Conservation (phyloP, 2,329 filamentous ascomycete genomes). For the Penicillium palitans region DNA sequence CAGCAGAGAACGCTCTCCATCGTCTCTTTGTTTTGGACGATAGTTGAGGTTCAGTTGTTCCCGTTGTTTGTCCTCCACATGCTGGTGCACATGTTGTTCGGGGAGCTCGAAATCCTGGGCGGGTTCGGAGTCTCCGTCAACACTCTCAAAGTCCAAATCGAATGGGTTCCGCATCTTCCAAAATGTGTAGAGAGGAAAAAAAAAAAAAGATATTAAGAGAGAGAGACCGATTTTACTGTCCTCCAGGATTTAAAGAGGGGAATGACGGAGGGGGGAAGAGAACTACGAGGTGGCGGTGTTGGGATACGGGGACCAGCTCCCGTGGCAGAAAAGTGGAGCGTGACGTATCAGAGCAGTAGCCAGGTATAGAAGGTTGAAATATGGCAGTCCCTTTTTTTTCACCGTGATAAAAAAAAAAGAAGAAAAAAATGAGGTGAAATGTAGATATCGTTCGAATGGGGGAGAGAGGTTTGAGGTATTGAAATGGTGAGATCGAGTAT, state of each 20-base stretch:
- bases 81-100: slow-evolving; percentile 18
- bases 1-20: slow-evolving; percentile 39
- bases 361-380: neutral
- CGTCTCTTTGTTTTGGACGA: slow-evolving; percentile 31
- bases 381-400: neutral
- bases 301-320: slow-evolving; percentile 15
- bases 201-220: slow-evolving; percentile 1
- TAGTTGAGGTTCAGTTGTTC: slow-evolving; percentile 25
- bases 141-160: slow-evolving; percentile 31
- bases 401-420: neutral
- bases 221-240: slow-evolving; percentile 9
- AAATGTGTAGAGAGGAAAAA: neutral
- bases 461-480: too few species aligned
- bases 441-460: neutral
- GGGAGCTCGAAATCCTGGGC: slow-evolving; percentile 10
- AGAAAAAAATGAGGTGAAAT: neutral
- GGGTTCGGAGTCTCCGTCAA: slow-evolving; percentile 27
- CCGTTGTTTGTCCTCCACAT: slow-evolving; percentile 21
- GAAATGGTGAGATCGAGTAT: neutral
- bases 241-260: slow-evolving; percentile 11
- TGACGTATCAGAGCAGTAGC: slow-evolving; percentile 13
- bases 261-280: slow-evolving; percentile 10
- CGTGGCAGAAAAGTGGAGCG: slow-evolving; percentile 18
- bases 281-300: slow-evolving; percentile 18
- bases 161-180: slow-evolving; percentile 35